Percentiles rank a stretch among this genome's conserved stretches.
phyloP scores from a whole-genome alignment of 225 moss, liverwort and hornwort genomes.

The Bryoerythrophyllum caledonicum region DNA sequence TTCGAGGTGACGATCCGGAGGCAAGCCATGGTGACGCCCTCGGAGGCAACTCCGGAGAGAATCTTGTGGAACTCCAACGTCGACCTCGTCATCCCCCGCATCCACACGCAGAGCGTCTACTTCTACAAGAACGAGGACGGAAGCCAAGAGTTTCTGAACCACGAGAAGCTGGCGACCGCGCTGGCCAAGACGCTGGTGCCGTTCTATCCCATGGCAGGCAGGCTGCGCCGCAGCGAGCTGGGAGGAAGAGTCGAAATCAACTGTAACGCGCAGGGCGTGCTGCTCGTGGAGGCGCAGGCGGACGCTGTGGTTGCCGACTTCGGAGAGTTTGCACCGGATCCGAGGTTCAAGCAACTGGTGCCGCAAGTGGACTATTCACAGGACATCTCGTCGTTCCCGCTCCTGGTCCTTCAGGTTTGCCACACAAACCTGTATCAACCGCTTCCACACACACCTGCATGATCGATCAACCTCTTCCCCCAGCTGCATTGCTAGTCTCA shows the following conservation, averaged over 20 bases:
- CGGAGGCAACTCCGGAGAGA: constrained; percentile 55
- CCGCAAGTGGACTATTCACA: constrained; percentile 66
- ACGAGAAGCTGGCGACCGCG: constrained; percentile 65
- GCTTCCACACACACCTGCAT: no score
- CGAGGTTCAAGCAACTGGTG: constrained; percentile 70
- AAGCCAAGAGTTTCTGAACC: constrained; percentile 52
- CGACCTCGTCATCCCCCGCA: constrained; percentile 86
- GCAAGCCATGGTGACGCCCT: constrained; percentile 77
- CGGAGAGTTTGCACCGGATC: constrained; percentile 86
- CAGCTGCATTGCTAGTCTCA: no score
- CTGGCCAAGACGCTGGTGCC: constrained; percentile 73
- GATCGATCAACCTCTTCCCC: no score
- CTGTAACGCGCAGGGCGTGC: constrained; percentile 69
- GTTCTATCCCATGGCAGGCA: constrained; percentile 86
- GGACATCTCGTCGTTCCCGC: constrained; percentile 70
- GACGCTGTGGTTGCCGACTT: constrained; percentile 66
- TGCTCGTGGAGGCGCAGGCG: constrained; percentile 81
- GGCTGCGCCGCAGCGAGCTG: constrained; percentile 48
- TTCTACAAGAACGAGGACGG: constrained; percentile 64
- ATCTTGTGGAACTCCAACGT: constrained; percentile 84
- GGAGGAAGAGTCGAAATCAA: constrained; percentile 68
- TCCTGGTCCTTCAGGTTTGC: constrained; percentile 85
- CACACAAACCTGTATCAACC: not conserved
- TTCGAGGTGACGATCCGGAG: constrained; percentile 55
- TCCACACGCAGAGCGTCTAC: constrained; percentile 86